Conservation (phyloP, 2,329 filamentous ascomycete species). For the Malbranchea zuffiana region DNA sequence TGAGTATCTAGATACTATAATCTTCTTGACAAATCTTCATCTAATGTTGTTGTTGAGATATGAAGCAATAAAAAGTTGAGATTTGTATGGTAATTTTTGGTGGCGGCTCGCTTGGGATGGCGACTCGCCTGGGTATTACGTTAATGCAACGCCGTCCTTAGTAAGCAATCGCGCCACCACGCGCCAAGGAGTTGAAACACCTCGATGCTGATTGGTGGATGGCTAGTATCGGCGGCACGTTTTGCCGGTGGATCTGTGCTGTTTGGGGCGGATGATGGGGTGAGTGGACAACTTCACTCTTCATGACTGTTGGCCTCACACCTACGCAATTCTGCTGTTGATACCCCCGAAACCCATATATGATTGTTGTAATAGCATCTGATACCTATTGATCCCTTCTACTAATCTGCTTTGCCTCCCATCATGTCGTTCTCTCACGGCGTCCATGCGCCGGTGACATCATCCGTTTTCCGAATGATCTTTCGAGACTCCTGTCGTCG, state of each 20-base stretch:
- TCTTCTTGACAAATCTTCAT: no score
- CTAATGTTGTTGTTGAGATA: no score
- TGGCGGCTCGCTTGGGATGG: no score
- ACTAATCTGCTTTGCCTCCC: background rate
- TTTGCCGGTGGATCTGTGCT: constrained; percentile 9
- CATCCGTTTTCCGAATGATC: constrained; percentile 34
- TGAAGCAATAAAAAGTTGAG: no score
- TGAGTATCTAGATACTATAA: no score
- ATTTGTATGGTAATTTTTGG: no score
- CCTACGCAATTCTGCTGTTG: background rate
- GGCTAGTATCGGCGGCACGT: constrained; percentile 9
- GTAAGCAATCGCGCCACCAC: constrained; percentile 16
- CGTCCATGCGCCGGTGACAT: constrained; percentile 36
- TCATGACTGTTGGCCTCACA: no score
- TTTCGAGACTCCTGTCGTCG: constrained; percentile 29
- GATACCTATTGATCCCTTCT: background rate
- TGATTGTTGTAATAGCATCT: background rate
- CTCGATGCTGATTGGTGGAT: constrained; percentile 28
- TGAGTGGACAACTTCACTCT: background rate
- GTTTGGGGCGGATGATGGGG: background rate
- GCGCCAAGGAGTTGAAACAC: constrained; percentile 29
- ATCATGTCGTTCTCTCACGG: constrained; percentile 33
- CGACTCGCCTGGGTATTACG: no score
- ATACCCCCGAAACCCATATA: background rate
- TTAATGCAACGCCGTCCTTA: background rate